Conservation (phyloP, 768 basidiomycete species). For the Suillus fuscotomentosus region DNA sequence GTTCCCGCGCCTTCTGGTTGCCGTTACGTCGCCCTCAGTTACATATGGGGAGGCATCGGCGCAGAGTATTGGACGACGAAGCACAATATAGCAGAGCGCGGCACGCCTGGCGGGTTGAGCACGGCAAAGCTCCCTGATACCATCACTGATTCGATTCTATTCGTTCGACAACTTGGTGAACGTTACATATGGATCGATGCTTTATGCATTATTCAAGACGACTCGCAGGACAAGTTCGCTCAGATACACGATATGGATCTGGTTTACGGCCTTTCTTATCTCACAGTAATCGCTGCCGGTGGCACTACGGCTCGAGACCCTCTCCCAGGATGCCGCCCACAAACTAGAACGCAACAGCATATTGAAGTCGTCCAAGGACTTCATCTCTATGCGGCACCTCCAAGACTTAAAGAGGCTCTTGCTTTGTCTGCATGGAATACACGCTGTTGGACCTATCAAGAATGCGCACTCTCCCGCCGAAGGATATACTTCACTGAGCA, state of each 20-base stretch:
- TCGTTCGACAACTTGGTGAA: conserved; percentile 19
- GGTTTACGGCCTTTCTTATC: conserved; percentile 16
- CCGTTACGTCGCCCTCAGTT: conserved; percentile 25
- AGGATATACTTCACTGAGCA: conserved; percentile 21
- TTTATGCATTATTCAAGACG: conserved; percentile 21
- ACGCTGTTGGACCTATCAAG: conserved; percentile 25
- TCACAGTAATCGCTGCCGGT: conserved; percentile 19
- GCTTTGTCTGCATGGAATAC: conserved; percentile 15
- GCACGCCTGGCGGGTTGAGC: neutral
- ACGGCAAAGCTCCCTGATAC: conserved; percentile 17
- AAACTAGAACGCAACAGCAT: conserved; percentile 16
- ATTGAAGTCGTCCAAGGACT: conserved; percentile 21
- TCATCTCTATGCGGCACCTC: conserved; percentile 18
- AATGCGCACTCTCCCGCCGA: conserved; percentile 17
- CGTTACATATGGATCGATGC: conserved; percentile 27
- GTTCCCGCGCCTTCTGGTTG: conserved; percentile 14
- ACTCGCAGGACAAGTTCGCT: conserved; percentile 12
- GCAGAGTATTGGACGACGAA: conserved; percentile 6
- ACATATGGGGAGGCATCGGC: conserved; percentile 19
- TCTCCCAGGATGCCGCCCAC: conserved; percentile 13
- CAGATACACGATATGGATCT: conserved; percentile 22
- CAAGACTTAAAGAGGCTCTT: conserved; percentile 11
- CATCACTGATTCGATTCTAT: conserved; percentile 21
- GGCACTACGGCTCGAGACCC: conserved; percentile 11
- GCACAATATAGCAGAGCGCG: neutral